Evolutionary conservation across 192 early-diverging fungal species (phyloP).

Genomic region (Chytriomyces hyalinus): DNA sequence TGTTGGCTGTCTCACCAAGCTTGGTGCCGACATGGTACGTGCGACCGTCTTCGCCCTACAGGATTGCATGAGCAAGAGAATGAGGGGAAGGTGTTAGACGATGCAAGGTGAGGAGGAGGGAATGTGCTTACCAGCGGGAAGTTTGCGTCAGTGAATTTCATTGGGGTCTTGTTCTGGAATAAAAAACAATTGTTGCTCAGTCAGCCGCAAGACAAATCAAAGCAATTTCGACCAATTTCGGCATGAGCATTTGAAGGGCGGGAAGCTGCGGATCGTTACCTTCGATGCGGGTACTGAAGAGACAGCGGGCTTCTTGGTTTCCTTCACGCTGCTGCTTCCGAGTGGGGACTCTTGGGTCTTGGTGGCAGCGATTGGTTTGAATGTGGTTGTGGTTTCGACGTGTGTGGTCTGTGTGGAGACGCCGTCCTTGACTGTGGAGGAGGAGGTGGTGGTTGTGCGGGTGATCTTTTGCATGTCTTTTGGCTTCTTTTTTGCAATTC

Average conservation of each 20-base stretch:
- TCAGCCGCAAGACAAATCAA: too few relatives aligned
- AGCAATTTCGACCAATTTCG: too few relatives aligned
- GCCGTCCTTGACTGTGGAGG: background rate
- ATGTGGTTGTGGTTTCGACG: background rate
- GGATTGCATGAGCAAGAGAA: conserved; percentile 28
- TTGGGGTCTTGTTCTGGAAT: background rate
- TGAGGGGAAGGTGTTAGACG: background rate
- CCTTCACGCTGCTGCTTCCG: too few relatives aligned
- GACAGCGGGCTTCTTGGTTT: too few relatives aligned
- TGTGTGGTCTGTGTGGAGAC: background rate
- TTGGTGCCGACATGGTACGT: conserved; percentile 86
- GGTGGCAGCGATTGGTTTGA: background rate
- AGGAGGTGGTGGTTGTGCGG: background rate
- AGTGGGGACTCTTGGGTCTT: too few relatives aligned
- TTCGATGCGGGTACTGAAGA: too few relatives aligned
- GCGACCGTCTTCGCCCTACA: conserved; percentile 72
- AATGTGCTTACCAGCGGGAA: background rate
- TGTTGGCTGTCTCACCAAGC: conserved; percentile 80
- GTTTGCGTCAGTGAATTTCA: conserved; percentile 4
- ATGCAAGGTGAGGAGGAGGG: background rate
- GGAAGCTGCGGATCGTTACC: too few relatives aligned
- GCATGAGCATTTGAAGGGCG: too few relatives aligned
- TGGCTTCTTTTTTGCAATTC: background rate
- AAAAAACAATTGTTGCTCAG: too few relatives aligned
- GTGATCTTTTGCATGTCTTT: background rate